These are phyloP conservation scores for Lyophyllum atratum DNA, from an alignment of 768 basidiomycete genomes.

Conservation along the genomic window DNA sequence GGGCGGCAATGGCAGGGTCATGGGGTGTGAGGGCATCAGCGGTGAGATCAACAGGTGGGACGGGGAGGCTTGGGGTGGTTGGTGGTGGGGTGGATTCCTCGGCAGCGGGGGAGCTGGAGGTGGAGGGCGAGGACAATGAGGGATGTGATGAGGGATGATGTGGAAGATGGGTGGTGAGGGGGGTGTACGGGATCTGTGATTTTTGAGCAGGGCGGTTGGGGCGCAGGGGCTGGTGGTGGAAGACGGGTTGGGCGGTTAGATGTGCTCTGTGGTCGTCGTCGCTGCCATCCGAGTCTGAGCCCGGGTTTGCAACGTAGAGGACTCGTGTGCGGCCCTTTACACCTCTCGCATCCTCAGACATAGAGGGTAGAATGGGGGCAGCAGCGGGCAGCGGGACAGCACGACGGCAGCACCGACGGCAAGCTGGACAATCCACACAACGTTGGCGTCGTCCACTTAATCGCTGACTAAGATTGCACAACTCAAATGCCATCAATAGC, in stretches of 20 bases:
- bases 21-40: constrained; percentile 37
- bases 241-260: constrained; percentile 4
- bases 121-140: constrained; percentile 70
- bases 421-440: neutral
- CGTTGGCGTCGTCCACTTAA: constrained; percentile 8
- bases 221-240: constrained; percentile 10
- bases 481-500: constrained; percentile 3
- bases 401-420: neutral
- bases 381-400: neutral
- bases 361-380: constrained; percentile 24
- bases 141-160: constrained; percentile 49
- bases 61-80: constrained; percentile 57
- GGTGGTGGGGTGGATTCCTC: constrained; percentile 75
- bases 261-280: constrained; percentile 23
- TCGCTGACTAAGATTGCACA: constrained; percentile 12
- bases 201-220: constrained; percentile 14
- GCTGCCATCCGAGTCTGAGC: constrained; percentile 41
- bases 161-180: constrained; percentile 32
- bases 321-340: constrained; percentile 39
- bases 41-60: constrained; percentile 41
- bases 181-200: constrained; percentile 13
- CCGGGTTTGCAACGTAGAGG: constrained; percentile 64
- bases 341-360: constrained; percentile 62
- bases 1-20: constrained; percentile 24
- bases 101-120: constrained; percentile 59